These are phyloP conservation scores for Candida corydali DNA, from an alignment of 805 yeast species.

Conservation along the genomic window DNA sequence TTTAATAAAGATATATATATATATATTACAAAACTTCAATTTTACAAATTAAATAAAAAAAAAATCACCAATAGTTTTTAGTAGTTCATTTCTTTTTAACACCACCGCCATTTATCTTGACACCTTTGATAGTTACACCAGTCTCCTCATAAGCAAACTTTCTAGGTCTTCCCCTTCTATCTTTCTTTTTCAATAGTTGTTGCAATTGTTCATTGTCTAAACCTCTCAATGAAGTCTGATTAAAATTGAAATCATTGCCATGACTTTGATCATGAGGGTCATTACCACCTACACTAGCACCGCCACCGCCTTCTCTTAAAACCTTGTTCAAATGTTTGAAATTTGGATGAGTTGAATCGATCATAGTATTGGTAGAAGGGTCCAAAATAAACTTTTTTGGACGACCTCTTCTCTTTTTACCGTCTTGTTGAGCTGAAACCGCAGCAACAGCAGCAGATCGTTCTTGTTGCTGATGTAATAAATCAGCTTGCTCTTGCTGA, in stretches of 20 bases:
- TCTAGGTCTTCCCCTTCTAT: constrained; percentile 48
- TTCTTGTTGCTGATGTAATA: constrained; percentile 10
- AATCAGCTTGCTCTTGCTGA: background rate
- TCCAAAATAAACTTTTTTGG: constrained; percentile 39
- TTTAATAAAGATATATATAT: no score
- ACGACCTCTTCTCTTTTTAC: constrained; percentile 38
- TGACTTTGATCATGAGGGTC: constrained; percentile 2
- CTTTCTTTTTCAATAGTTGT: constrained; percentile 35
- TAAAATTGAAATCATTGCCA: constrained; percentile 13
- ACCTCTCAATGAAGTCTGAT: constrained; percentile 25
- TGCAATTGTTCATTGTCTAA: constrained; percentile 30
- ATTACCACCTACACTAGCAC: no score
- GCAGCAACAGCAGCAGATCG: constrained; percentile 7
- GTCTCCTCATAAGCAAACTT: constrained; percentile 46
- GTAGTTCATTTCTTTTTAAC: constrained; percentile 11
- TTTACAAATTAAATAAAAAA: background rate
- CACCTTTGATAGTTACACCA: constrained; percentile 41
- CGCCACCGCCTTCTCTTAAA: constrained; percentile 9
- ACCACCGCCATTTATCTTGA: constrained; percentile 34
- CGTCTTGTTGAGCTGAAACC: constrained; percentile 11
- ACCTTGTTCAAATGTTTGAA: constrained; percentile 35
- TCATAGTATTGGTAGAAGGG: constrained; percentile 37
- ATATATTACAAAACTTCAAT: constrained; percentile 6
- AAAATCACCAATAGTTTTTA: no score
- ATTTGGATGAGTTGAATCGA: constrained; percentile 39